These are phyloP conservation scores for Prototheca wickerhamii DNA, from an alignment of 163 green algal species.

Conservation along the genomic window DNA sequence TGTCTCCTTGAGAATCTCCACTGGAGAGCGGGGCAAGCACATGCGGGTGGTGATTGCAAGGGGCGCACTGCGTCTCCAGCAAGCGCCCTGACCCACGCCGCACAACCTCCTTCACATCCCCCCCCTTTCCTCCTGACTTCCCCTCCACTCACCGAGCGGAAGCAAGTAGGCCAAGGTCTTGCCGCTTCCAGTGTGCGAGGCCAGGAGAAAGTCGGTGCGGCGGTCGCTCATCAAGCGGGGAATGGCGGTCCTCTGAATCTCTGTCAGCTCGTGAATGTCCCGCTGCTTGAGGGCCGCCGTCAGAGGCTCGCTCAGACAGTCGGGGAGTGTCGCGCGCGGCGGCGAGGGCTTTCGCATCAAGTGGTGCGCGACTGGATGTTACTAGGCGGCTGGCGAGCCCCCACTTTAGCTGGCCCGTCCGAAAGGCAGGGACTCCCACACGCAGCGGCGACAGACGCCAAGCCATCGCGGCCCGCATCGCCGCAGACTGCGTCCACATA, in stretches of 20 bases:
- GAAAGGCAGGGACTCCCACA: too few relatives aligned
- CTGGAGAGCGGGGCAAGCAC: constrained; percentile 2
- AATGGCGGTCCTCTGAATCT: constrained; percentile 44
- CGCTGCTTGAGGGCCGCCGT: background rate
- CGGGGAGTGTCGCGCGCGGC: too few relatives aligned
- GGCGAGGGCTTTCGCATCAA: too few relatives aligned
- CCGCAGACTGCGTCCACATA: too few relatives aligned
- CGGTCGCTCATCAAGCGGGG: constrained; percentile 45
- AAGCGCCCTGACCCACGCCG: too few relatives aligned
- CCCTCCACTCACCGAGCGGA: constrained; percentile 38
- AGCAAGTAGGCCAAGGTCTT: constrained; percentile 82
- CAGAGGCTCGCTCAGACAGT: background rate
- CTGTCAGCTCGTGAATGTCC: constrained; percentile 16
- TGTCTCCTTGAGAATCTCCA: constrained; percentile 57
- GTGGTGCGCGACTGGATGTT: too few relatives aligned
- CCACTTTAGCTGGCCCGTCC: too few relatives aligned
- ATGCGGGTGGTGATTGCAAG: background rate
- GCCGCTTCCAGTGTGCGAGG: constrained; percentile 57
- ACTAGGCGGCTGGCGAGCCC: too few relatives aligned
- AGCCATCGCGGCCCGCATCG: too few relatives aligned
- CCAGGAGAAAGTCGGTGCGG: constrained; percentile 53
- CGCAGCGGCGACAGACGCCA: too few relatives aligned
- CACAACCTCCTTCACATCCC: background rate
- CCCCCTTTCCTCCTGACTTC: background rate
- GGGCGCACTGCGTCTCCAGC: too few relatives aligned